Percentiles rank a stretch among this genome's conserved stretches.
Evolutionary conservation across 1,284 basidiomycete species (phyloP).

Genomic region (Fomes fomentarius): DNA sequence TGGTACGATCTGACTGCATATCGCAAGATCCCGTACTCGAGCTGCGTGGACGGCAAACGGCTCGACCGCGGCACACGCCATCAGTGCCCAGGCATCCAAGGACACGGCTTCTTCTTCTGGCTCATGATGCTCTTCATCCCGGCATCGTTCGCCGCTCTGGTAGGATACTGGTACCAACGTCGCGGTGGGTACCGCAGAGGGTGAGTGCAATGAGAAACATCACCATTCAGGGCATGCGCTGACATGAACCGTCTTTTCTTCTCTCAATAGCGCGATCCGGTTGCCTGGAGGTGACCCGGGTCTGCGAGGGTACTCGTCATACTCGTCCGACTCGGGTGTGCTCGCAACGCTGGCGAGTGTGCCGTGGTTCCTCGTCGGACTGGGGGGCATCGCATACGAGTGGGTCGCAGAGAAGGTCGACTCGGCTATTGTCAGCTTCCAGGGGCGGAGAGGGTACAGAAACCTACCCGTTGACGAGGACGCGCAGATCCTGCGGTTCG

Average conservation of each 20-base stretch:
- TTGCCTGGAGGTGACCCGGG: constrained; percentile 62
- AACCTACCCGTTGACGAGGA: constrained; percentile 87
- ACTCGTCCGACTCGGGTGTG: constrained; percentile 50
- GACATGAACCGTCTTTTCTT: too few relatives aligned
- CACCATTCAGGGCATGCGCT: constrained; percentile 5
- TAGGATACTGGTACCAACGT: constrained; percentile 81
- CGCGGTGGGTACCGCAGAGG: constrained; percentile 71
- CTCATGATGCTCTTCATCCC: constrained; percentile 74
- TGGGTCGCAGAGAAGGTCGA: constrained; percentile 55
- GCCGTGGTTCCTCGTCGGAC: constrained; percentile 85
- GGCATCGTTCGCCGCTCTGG: constrained; percentile 71
- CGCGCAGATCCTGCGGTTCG: constrained; percentile 81
- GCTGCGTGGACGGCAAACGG: constrained; percentile 76
- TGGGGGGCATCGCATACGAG: constrained; percentile 76
- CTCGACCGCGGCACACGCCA: constrained; percentile 76
- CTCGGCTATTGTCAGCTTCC: constrained; percentile 45
- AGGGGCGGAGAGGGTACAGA: constrained; percentile 75
- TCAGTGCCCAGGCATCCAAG: constrained; percentile 76
- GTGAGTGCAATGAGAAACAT: constrained; percentile 44
- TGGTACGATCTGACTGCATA: constrained; percentile 94
- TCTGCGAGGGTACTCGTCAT: too few relatives aligned
- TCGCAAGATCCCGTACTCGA: constrained; percentile 86
- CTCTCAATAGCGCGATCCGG: constrained; percentile 68
- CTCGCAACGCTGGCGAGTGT: constrained; percentile 79
- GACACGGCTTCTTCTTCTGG: constrained; percentile 84